These are phyloP conservation scores for Moricandia moricandioides DNA, from an alignment of 345 rosid genomes.

Conservation along the genomic window DNA sequence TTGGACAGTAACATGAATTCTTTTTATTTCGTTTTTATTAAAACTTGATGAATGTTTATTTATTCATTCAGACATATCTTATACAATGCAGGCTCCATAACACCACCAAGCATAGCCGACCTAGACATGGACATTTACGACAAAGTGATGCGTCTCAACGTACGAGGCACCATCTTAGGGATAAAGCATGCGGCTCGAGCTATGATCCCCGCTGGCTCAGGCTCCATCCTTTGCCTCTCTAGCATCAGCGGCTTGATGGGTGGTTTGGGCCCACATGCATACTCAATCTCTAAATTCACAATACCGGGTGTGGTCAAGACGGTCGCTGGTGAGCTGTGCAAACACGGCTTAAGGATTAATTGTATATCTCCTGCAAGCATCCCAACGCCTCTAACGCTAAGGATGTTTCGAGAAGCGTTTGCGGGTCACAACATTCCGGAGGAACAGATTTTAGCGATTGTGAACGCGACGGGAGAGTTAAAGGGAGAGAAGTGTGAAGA, in stretches of 20 bases:
- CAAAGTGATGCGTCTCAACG: slow-evolving; percentile 60
- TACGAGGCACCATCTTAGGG: slow-evolving; percentile 56
- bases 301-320: slow-evolving; percentile 31
- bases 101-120: slow-evolving; percentile 57
- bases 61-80: background rate
- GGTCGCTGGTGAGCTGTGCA: slow-evolving; percentile 61
- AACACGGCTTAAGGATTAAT: slow-evolving; percentile 36
- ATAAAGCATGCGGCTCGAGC: slow-evolving; percentile 80
- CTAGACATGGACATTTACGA: slow-evolving; percentile 64
- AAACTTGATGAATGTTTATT: background rate
- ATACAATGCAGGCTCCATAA: slow-evolving; percentile 32
- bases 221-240: slow-evolving; percentile 68
- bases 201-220: slow-evolving; percentile 65
- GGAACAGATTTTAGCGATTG: slow-evolving; percentile 41
- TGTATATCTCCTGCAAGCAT: slow-evolving; percentile 41
- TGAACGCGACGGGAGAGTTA: slow-evolving; percentile 60
- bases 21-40: background rate
- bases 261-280: slow-evolving; percentile 18
- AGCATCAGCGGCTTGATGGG: slow-evolving; percentile 67
- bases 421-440: slow-evolving; percentile 36
- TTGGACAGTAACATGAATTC: background rate
- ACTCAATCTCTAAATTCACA: background rate
- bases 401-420: slow-evolving; percentile 33
- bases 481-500: slow-evolving; percentile 75
- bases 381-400: slow-evolving; percentile 51